Evolutionary conservation across 2,329 filamentous ascomycete genomes (phyloP), one percentile per base, ranked within the genome.

Genomic region (Didymella pomorum): DNA sequence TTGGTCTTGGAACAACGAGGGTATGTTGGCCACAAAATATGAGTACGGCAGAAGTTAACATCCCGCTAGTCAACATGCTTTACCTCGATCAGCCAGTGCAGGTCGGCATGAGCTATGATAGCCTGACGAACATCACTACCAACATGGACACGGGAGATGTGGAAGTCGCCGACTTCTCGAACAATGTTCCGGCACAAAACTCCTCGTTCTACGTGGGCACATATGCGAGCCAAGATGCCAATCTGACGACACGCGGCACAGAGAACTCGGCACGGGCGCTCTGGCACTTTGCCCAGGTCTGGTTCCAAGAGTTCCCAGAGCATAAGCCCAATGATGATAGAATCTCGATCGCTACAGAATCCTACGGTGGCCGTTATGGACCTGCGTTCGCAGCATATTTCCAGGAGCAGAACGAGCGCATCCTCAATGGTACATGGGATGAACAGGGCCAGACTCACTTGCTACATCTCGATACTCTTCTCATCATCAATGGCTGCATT

Each of bases 31-130:
- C 9, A n/a, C 31, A 35, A 4, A 35, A 11, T 8, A 7, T 35
- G 16, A 35, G 2, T 14, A n/a, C 16, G 31, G 18, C 16, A n/a
- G 11, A n/a, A n/a, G 14, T 26, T 50, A 10, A 41, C 26, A 25
- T 56, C 2, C 20, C 4, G n/a, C 9, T 16, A 79, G 68, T 71
- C 23, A 71, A 73, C 50, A 73, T 73, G 73, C 81, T 91, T n/a
- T 90, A 88, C 73, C 83, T 91, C 64, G 88, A 91, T 67, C 86
- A 90, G 73, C 89, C 85, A 8, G 82, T 81, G 18, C 82, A 86
- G 56, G 82, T 85, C 4, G 85, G 86, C 3, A 86, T 87, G 69
- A 85, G 81, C 28, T 67, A 64, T 45, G 58, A 70, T 29, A 43
- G 60, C 25, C 48, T 65, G 21, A 64, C 58, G 33, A 62, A 80